phyloP scores from a whole-genome alignment of 2,329 filamentous ascomycete genomes.

The Cytospora paraplurivora region DNA sequence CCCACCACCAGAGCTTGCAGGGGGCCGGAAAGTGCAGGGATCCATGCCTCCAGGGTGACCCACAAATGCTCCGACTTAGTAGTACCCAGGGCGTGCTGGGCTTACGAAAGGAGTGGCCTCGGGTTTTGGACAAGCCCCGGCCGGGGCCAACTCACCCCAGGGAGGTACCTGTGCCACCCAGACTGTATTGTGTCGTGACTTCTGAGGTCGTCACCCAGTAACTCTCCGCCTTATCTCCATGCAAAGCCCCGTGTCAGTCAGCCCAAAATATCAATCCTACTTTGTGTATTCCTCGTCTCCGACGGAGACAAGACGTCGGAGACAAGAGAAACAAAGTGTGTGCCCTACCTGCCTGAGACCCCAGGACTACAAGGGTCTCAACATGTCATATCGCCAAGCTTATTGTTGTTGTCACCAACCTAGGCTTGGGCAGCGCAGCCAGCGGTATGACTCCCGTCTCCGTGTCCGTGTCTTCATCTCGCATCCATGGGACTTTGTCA shows the following conservation, averaged over 20 bases:
- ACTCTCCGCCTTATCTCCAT: conserved; percentile 22
- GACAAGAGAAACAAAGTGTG: background rate
- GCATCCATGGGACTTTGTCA: no score
- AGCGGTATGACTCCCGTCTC: conserved; percentile 3
- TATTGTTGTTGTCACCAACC: background rate
- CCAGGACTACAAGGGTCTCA: background rate
- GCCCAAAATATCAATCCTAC: conserved; percentile 11
- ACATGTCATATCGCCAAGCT: conserved; percentile 1
- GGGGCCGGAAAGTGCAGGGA: conserved; percentile 12
- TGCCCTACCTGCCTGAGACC: background rate
- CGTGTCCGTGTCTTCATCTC: background rate
- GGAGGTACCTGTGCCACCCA: conserved; percentile 17
- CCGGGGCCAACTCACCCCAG: conserved; percentile 17
- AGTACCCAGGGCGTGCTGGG: conserved; percentile 20
- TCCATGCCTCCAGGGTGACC: conserved; percentile 11
- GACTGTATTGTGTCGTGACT: conserved; percentile 10
- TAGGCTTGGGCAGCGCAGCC: conserved; percentile 19
- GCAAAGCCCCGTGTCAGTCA: conserved; percentile 9
- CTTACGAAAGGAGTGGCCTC: conserved; percentile 26
- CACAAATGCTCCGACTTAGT: background rate
- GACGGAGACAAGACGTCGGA: conserved; percentile 23
- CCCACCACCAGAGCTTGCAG: background rate
- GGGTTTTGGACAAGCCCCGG: conserved; percentile 29
- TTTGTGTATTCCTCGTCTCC: conserved; percentile 10
- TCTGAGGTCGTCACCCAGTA: conserved; percentile 19